Base-by-base conservation (phyloP, 352 stramenopile genomes). In the Phytophthora litchii region DNA sequence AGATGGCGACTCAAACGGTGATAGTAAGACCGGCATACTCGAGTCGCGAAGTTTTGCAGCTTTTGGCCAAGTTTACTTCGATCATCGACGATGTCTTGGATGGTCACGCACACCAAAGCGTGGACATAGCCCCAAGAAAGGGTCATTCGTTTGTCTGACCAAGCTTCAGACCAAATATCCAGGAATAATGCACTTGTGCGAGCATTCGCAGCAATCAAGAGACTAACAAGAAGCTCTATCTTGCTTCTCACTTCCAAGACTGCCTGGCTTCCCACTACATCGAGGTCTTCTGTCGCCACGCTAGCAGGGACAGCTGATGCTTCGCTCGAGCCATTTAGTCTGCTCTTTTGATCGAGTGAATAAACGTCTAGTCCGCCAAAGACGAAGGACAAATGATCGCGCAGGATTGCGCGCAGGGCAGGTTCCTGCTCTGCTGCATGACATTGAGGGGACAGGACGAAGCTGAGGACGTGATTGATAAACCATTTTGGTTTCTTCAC, bases 401-500 rank as follows among this genome's bases (percentile, higher is more conserved):
- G 16, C 11, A 89, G 36, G 21, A 94, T 68, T 16, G 43, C 21
- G 12, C 57, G 43, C 17, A 89, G 44, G 37, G 68, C 35, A 12
- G 31, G 27, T 44, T 72, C 60, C 49, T 71, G 71, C 46, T 70
- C 41, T 47, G 54, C 46, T 52, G 47, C 45, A 46, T 67, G 54
- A 36, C 63, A 72, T 21, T 70, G 62, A 54, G 60, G 32, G 17
- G 71, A 76, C 47, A 90, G 54, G 11, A 84, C 52, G 35, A 85
- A 87, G 41, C 56, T 64, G 31, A 92, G 63, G 34, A 92, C 52
- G 54, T 95, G 86, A 38, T 70, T 70, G 21, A 70, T 38, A 63
- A 95, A 95, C 86, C 86, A 94, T 58, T 87, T 78, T 23, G 79
- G 77, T 51, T 88, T 84, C 60, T 83, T 87, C 38, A 79, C 51